phyloP scores from a whole-genome alignment of 1,284 basidiomycete genomes.

The Trametes polyzona region DNA sequence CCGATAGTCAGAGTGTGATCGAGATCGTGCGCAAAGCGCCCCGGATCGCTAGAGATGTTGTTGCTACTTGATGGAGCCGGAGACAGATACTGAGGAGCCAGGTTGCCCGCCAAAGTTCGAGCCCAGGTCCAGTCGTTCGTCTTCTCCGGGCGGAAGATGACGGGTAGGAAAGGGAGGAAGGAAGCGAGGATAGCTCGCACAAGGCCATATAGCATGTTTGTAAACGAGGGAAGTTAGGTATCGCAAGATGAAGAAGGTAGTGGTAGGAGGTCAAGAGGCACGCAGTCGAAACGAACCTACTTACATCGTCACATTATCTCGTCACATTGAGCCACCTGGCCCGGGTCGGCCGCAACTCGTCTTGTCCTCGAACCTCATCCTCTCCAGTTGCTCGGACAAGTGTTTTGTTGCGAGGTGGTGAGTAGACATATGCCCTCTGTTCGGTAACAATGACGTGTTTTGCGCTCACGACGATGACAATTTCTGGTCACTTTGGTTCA shows the following conservation, averaged over 20 bases:
- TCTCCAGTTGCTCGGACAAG: too few species aligned
- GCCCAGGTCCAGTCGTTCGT: neutral
- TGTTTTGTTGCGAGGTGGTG: too few species aligned
- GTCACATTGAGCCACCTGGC: too few species aligned
- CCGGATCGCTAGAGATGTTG: neutral
- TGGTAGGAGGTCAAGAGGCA: neutral
- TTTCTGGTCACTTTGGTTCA: neutral
- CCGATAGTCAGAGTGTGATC: neutral
- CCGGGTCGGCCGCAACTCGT: too few species aligned
- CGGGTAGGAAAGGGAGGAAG: conserved; percentile 2
- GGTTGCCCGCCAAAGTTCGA: neutral
- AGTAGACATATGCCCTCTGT: too few species aligned
- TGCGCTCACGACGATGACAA: too few species aligned
- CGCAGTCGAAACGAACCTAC: neutral
- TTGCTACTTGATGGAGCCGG: neutral
- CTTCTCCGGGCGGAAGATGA: neutral
- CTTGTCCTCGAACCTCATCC: too few species aligned
- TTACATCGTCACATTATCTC: conserved; percentile 1
- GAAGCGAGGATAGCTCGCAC: conserved; percentile 4
- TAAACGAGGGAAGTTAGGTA: neutral
- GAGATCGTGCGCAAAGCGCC: neutral
- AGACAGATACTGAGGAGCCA: neutral
- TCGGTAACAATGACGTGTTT: too few species aligned
- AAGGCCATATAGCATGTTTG: neutral
- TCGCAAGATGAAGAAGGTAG: neutral